Evolutionary conservation across 805 yeast species (phyloP), one percentile per base, ranked within the genome.

Genomic region (Ogataea saltuana): DNA sequence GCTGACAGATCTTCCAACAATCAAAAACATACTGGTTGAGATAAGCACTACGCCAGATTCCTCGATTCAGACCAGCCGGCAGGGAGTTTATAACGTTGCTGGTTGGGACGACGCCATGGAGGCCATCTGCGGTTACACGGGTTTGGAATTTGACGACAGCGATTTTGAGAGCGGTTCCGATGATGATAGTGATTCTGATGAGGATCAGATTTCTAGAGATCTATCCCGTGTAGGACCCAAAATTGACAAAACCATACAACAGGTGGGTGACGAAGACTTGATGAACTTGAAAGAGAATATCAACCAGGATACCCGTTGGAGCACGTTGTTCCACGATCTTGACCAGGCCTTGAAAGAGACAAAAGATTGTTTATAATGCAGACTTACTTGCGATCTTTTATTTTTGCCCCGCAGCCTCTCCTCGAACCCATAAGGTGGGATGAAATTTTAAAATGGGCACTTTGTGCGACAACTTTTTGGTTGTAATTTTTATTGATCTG

Each of bases 31-130:
- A 4, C 33, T 56, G 10, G 50, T 64, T 31, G 68, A 64, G 42
- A 47, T 64, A 8, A 53, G 61, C 17, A 43, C 61, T 2, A 28
- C 56, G 5, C 50, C 58, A 1, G 47, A 45, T 6, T 12, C 35
- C 7, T 27, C 36, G 4, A 25, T 36, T 5, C 44, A 36, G 13
- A 21, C 26, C 10, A 49, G 45, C 18, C 33, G 56, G 22, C 26
- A 32, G 3, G 49, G 52, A 29, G 51, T 63, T 5, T 43, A 47
- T 13, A 54, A 53, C 39, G 48, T 62, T 17, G 53, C 64, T 3
- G 49, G 51, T 11, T 65, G 70, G 70, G 64, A 61, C 20, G 67
- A 64, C 32, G 61, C 57, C 1, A 65, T 65, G 70, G 70, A 65
- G 31, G 58, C 56, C 2, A 55, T 65, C 4, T 65, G 69, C 40